These are phyloP conservation scores for Boletellus sp. DNA, from an alignment of 1,284 basidiomycete genomes.

Conservation along the genomic window DNA sequence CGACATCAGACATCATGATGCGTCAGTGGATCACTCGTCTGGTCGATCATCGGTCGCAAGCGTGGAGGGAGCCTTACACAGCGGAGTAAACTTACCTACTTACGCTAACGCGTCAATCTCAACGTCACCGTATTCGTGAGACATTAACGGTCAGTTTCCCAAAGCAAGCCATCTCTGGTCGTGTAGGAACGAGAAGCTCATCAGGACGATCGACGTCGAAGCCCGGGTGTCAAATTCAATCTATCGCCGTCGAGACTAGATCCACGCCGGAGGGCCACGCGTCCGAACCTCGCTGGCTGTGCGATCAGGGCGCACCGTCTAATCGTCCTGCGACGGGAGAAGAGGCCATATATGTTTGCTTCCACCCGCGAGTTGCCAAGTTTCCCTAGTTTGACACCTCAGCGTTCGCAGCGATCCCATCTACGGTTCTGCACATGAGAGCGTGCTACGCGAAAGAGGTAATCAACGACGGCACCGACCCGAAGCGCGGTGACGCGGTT, in stretches of 20 bases:
- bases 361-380: constrained; percentile 9
- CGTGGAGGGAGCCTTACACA: constrained; percentile 2
- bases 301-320: constrained; percentile 13
- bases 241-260: constrained; percentile 19
- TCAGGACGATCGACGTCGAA: constrained; percentile 31
- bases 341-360: constrained; percentile 15
- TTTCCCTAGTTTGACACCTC: constrained; percentile 19
- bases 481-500: not conserved
- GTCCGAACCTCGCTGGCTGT: constrained; percentile 24
- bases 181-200: constrained; percentile 17
- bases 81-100: constrained; percentile 4
- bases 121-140: constrained; percentile 10
- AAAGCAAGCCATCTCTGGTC: constrained; percentile 20
- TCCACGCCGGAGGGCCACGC: constrained; percentile 19
- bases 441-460: not conserved
- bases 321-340: constrained; percentile 17
- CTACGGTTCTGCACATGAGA: not conserved
- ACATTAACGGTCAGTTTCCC: constrained; percentile 16
- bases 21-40: constrained; percentile 14
- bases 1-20: constrained; percentile 2
- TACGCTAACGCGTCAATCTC: constrained; percentile 16
- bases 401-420: not conserved
- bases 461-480: not conserved
- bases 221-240: constrained; percentile 14
- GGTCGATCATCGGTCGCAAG: constrained; percentile 9